A percentile compares a stretch with the other conserved stretches of the same genome.
phyloP scores from a whole-genome alignment of 345 rosid genomes.

The Rhodamnia rubescens region DNA sequence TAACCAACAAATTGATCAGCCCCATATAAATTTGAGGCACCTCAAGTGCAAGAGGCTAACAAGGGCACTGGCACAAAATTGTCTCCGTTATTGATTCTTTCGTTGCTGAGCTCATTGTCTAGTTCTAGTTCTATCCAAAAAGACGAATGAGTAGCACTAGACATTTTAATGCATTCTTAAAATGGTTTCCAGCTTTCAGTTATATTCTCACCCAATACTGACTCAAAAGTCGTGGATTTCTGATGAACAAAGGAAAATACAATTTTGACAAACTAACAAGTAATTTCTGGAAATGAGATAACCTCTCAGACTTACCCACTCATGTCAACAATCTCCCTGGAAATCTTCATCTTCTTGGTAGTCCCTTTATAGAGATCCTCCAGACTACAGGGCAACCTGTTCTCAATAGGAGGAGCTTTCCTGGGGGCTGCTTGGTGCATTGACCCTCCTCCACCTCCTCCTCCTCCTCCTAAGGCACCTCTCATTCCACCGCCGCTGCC shows the following conservation, averaged over 20 bases:
- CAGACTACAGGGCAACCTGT: slow-evolving; percentile 45
- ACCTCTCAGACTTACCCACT: slow-evolving; percentile 37
- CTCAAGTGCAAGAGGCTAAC: not conserved
- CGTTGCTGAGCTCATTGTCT: not conserved
- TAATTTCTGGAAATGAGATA: not conserved
- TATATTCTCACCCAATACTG: not conserved
- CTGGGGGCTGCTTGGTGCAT: slow-evolving; percentile 10
- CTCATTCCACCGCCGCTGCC: too few species aligned
- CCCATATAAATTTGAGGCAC: not conserved
- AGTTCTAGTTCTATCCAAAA: not conserved
- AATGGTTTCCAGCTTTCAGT: not conserved
- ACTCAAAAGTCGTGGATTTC: not conserved
- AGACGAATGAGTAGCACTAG: not conserved
- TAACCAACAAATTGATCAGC: not conserved
- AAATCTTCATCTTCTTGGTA: too few species aligned
- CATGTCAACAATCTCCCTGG: slow-evolving; percentile 56
- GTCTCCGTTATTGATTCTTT: not conserved
- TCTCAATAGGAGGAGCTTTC: slow-evolving; percentile 55
- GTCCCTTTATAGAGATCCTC: slow-evolving; percentile 81
- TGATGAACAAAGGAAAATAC: not conserved
- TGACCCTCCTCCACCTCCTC: slow-evolving; percentile 14
- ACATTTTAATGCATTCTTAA: not conserved
- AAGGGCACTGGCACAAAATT: not conserved
- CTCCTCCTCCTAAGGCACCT: too few species aligned
- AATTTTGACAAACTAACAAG: not conserved